Base-by-base conservation (phyloP, 108 stramenopile species). In the Cyclostephanos invisitatus region DNA sequence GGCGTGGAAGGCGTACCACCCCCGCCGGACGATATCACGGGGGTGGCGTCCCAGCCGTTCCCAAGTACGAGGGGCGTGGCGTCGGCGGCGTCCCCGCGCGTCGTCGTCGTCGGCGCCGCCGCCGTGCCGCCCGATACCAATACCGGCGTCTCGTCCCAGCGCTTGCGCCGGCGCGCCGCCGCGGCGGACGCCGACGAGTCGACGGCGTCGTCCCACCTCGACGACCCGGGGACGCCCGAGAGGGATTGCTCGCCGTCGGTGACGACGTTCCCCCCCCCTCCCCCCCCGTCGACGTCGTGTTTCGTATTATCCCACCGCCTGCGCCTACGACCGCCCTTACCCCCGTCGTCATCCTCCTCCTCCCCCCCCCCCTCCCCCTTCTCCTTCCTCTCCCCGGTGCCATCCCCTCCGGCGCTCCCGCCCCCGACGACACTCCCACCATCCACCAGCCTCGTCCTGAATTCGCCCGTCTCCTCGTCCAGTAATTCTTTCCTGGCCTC, bases 91-190 rank as follows among this genome's bases (percentile, higher is more conserved):
- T n/a, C n/a, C n/a, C n/a, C n/a, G n/a, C n/a, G n/a, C 40, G 87
- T 80, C 3, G 81, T 75, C 35, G 68, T 47, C 12, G 24, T 67
- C 18, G 32, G 64, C 22, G 84, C 67, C n/a, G 62, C 60, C 47
- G 69, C 79, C 27, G 63, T 40, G 38, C 57, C 64, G 32, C 77
- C 84, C 1, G 82, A 64, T 3, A 70, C 80, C 18, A 64, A 62
- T 5, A 92, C 74, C 12, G 95, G 95, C 22, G 95, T 96, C 79
- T 92, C 95, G 67, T 96, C 96, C 97, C 97, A 96, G 53, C 95
- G 85, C 50, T 94, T 96, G 22, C 91, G 79, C 37, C 92, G 76
- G 32, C 87, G 67, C 59, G 82, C 74, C 18, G 77, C 42, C 44
- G 70, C 47, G 20, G 54, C 63, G 24, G 76, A 37, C 18, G 64